Evolutionary conservation across 2,329 filamentous ascomycete species (phyloP), one percentile per base, ranked within the genome.

Genomic region (Apiospora phragmitis): DNA sequence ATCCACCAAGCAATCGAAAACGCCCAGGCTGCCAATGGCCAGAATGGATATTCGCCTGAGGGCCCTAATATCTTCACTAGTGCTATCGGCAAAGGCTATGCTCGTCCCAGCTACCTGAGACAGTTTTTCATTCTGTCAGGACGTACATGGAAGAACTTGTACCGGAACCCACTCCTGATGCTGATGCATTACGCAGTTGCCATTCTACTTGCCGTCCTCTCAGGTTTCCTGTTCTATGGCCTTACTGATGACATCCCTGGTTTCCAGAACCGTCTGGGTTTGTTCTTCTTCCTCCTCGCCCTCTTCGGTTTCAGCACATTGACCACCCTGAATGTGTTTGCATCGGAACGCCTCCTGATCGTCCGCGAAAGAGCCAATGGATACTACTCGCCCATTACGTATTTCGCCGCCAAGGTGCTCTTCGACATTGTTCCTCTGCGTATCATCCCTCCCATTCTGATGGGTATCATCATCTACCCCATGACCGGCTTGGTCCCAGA

Each of bases 81-180:
- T 68, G 88, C 88, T 11, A 89, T 94, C 75, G 90, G 95, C 72
- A 93, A 90, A 78, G 93, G 94, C 24, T 98, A 97, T 81, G 89
- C 90, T 70, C 93, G 96, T 71, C 88, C 98, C 70, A 91, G 95
- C 65, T 91, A 95, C 74, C 77, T 88, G 11, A 88, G 92, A 59
- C 96, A 99, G 81, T 98, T 99, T 81, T 79, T 91, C 69, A 98
- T 99, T 75, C 86, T 99, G 16, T 97, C 95, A 0, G 88, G 91
- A 76, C 90, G 96, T 65, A 99, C 96, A 0, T 99, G 95, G 95
- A 94, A 93, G 79, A 99, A 99, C 79, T 87, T 99, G 8, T 98
- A 99, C 84, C 91, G 96, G 70, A 98, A 99, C 80, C 96, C 96
- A 1, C 95, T 98, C 89, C 85, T 99, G 71, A 99, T 99, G 96